A percentile compares a stretch with the other conserved stretches of the same genome.
These are phyloP conservation scores for Fusarium sp. DNA, from an alignment of 2,329 filamentous ascomycete species.

Conservation along the genomic window DNA sequence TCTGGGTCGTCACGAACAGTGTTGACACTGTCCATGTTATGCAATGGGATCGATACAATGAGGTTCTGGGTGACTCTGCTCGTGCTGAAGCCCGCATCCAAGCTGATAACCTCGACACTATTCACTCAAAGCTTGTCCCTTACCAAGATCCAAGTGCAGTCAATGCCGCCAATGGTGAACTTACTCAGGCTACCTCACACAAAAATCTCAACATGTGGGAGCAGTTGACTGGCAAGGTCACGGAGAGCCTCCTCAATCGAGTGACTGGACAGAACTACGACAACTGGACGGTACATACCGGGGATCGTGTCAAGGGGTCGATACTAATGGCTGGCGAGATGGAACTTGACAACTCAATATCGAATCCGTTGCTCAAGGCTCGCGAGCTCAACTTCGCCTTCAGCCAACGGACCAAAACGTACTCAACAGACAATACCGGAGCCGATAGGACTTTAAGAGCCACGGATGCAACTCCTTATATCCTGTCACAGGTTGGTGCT, in stretches of 20 bases:
- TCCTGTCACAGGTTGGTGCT: conserved; percentile 55
- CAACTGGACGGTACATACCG: conserved; percentile 66
- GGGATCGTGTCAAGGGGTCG: conserved; percentile 62
- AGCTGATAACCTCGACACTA: conserved; percentile 53
- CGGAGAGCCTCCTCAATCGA: conserved; percentile 57
- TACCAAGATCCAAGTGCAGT: conserved; percentile 55
- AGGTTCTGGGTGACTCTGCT: conserved; percentile 63
- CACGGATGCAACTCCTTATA: conserved; percentile 61
- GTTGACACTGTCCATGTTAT: conserved; percentile 57
- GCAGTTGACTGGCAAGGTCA: conserved; percentile 63
- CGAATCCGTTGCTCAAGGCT: conserved; percentile 48
- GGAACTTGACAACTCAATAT: conserved; percentile 56
- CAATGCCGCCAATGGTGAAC: conserved; percentile 24
- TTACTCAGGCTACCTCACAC: conserved; percentile 35
- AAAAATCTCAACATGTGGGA: conserved; percentile 60
- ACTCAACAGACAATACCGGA: conserved; percentile 53
- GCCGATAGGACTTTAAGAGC: conserved; percentile 57
- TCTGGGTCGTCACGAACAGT: conserved; percentile 63
- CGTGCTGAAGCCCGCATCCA: conserved; percentile 59
- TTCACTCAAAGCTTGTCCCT: conserved; percentile 57
- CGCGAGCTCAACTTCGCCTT: conserved; percentile 63
- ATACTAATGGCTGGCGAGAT: conserved; percentile 52
- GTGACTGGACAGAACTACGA: conserved; percentile 57
- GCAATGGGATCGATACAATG: conserved; percentile 68
- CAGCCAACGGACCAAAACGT: conserved; percentile 56